Evolutionary conservation across 2,329 filamentous ascomycete genomes (phyloP), one percentile per base, ranked within the genome.

Genomic region (Penicillium glabrum): DNA sequence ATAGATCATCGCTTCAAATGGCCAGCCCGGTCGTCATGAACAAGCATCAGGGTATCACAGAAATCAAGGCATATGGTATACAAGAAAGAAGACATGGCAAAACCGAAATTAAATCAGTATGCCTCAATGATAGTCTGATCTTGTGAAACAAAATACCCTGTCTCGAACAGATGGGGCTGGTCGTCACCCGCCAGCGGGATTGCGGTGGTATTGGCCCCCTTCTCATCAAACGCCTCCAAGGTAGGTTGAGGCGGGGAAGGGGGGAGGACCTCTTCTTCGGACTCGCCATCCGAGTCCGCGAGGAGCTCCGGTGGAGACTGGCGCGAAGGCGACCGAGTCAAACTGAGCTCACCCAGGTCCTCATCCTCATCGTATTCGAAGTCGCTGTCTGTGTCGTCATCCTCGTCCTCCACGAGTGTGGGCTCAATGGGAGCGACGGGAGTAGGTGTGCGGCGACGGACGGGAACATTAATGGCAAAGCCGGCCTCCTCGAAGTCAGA

Each of bases 261-360:
- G 8, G 89, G 89, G 85, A 90, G 79, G 47, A 81, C 77, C 64
- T 90, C 87, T 75, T 92, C 89, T 66, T 91, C 89, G 56, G 86
- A 87, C 2, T 81, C 77, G 7, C 76, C 79, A 61, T 88, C 88
- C 59, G 83, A 84, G 70, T 91, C 89, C 61, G 85, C 80, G 63
- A 87, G 82, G 56, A 91, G 84, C 72, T 90, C 89, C 9, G 89
- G 89, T 51, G 89, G 81, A 52, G 86, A 85, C 67, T 83, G 68
- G 76, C 87, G 87, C 6, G 88, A 91, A 26, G 80, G 80, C 60
- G 87, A 88, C 67, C 88, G 86, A 54, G 87, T 89, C 58, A 92
- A 83, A 58, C 83, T 81, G 53, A 91, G 83, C 58, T 86, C 80
- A n/a, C 72, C 74, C 41, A 61, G 81, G 65, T 85, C 86, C 71